Evolutionary conservation across 208 protist species (phyloP), one percentile per base, ranked within the genome.

Genomic region (Acanthamoeba quina): DNA sequence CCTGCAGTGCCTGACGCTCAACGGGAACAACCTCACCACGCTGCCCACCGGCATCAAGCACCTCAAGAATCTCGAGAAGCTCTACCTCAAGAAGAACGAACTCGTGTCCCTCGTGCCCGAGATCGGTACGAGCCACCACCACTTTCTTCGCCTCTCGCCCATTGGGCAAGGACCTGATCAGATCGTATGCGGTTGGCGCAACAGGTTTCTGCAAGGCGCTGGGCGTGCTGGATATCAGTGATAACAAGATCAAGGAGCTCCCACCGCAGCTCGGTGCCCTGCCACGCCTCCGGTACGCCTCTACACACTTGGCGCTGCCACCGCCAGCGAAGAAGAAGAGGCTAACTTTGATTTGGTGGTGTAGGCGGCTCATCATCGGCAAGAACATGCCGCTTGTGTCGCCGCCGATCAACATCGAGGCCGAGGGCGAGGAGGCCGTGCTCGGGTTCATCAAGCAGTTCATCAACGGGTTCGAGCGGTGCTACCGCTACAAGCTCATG

Each of bases 401-500:
- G 15, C 82, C 82, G 24, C 82, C 82, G 15, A 68, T 68, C 49
- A 90, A 90, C 10, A 41, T 90, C 29, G 82, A 70, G 4, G 82
- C 82, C 19, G 82, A 68, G 88, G 88, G 88, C 58, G 47, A 82
- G 29, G 66, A 80, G 11, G 41, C 88, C 62, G 70, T 78, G 31
- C 58, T 93, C 9, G 34, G 34, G 11, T 93, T 72, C 52, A 52
- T 93, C 47, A 72, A 78, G 70, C 66, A 93, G 54, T 52, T 62
- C 66, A 66, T 93, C 62, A 52, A 93, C n/a, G 88, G 88, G 5
- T 66, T 62, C 34, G 64, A 93, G 88, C 58, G 70, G n/a, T 93
- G 88, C 70, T 93, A 93, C 88, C 58, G 88, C 21, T 66, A 66
- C 47, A 93, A 93, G 64, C 49, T 93, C n/a, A 93, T 93, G 88